Conservation (phyloP, 2,329 filamentous ascomycete genomes). For the Ceratocystis huliohia region DNA sequence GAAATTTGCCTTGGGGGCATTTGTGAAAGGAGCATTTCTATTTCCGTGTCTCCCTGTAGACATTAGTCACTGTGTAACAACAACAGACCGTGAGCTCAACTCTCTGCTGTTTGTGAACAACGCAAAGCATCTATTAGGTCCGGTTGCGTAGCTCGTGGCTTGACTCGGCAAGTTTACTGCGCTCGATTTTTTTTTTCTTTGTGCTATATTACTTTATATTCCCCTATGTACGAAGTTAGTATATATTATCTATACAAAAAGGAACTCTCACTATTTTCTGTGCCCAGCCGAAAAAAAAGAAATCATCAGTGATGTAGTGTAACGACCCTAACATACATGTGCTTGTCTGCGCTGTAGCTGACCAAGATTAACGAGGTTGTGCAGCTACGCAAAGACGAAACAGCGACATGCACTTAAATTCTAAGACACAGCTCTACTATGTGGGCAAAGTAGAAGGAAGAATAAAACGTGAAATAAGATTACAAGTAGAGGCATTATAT, state of each 20-base stretch:
- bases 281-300: background rate
- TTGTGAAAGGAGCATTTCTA: background rate
- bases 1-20: background rate
- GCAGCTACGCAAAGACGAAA: too few species aligned
- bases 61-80: background rate
- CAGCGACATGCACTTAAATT: background rate
- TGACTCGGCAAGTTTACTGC: too few species aligned
- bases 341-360: too few species aligned
- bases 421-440: background rate
- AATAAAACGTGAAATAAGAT: background rate
- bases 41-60: background rate
- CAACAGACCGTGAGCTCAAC: too few species aligned
- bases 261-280: background rate
- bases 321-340: too few species aligned
- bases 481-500: background rate
- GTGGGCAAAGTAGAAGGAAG: background rate
- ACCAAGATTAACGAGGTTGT: too few species aligned
- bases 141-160: too few species aligned
- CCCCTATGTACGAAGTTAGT: too few species aligned
- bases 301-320: too few species aligned
- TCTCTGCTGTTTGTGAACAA: too few species aligned
- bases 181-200: background rate
- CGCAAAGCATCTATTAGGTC: too few species aligned
- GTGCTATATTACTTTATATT: background rate
- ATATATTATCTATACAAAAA: background rate